phyloP scores from a whole-genome alignment of 2,329 filamentous ascomycete genomes.

The Trichoderma hamatum region DNA sequence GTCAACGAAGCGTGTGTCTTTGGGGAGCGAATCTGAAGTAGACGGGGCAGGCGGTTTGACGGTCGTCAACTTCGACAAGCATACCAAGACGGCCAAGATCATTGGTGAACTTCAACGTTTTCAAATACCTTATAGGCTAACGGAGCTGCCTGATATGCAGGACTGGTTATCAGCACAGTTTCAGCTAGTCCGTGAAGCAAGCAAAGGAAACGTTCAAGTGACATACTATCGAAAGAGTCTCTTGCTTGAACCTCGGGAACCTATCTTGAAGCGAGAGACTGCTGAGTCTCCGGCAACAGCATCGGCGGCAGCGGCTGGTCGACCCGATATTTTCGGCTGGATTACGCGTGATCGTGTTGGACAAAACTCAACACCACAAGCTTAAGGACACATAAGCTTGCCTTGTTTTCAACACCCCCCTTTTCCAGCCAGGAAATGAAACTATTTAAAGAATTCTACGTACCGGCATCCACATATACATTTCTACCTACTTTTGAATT shows the following conservation, averaged over 20 bases:
- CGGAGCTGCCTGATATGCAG: constrained; percentile 84
- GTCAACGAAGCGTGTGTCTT: constrained; percentile 71
- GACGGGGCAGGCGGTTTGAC: constrained; percentile 67
- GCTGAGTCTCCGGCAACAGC: constrained; percentile 40
- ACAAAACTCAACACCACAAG: constrained; percentile 35
- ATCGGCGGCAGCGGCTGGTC: constrained; percentile 35
- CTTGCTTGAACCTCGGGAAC: constrained; percentile 76
- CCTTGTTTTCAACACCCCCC: background rate
- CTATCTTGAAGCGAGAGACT: constrained; percentile 37
- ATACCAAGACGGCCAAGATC: constrained; percentile 90
- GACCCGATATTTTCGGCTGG: constrained; percentile 54
- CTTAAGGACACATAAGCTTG: background rate
- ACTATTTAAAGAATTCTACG: constrained; percentile 11
- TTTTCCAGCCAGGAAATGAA: background rate
- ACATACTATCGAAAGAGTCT: constrained; percentile 80
- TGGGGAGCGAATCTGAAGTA: constrained; percentile 55
- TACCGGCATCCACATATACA: constrained; percentile 37
- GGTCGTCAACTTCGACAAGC: constrained; percentile 98
- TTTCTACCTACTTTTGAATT: constrained; percentile 41
- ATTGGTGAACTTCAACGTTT: constrained; percentile 95
- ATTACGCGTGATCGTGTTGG: constrained; percentile 52
- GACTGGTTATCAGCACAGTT: constrained; percentile 89
- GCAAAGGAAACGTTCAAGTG: constrained; percentile 60
- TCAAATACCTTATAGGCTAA: constrained; percentile 87
- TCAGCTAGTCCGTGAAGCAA: constrained; percentile 67